Evolutionary conservation across 2,329 filamentous ascomycete species (phyloP).

Genomic region (Fusarium chlamydosporum): DNA sequence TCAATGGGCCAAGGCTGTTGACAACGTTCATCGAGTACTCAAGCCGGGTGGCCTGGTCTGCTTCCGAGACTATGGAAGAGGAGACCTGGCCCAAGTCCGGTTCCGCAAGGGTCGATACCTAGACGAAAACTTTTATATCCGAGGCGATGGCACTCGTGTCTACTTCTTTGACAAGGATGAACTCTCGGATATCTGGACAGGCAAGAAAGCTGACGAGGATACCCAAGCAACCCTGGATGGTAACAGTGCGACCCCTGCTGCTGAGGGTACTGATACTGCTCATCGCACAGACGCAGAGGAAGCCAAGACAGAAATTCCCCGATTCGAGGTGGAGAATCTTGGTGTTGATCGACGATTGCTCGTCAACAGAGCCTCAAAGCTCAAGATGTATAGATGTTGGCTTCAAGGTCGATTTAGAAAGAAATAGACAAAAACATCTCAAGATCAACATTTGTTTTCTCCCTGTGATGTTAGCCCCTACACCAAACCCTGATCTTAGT

Average conservation of each 20-base stretch:
- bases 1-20: conserved; percentile 87
- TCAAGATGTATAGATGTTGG: conserved; percentile 99
- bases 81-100: conserved; percentile 94
- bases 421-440: conserved; percentile 59
- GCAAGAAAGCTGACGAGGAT: conserved; percentile 52
- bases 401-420: conserved; percentile 87
- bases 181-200: conserved; percentile 82
- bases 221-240: conserved; percentile 11
- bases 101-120: conserved; percentile 97
- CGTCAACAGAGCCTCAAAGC: conserved; percentile 88
- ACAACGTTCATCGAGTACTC: conserved; percentile 84
- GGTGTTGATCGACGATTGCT: conserved; percentile 90
- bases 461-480: neutral
- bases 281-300: conserved; percentile 38
- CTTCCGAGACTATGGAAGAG: conserved; percentile 96
- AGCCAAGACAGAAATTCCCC: conserved; percentile 46
- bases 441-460: conserved; percentile 14
- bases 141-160: conserved; percentile 94
- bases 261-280: conserved; percentile 10
- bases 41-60: conserved; percentile 94
- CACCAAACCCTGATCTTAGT: conserved; percentile 46
- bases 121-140: conserved; percentile 96
- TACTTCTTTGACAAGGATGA: conserved; percentile 97
- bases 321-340: conserved; percentile 81
- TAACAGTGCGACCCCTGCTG: conserved; percentile 5